phyloP scores from a whole-genome alignment of 768 basidiomycete genomes.

The Boletus barrowsii region DNA sequence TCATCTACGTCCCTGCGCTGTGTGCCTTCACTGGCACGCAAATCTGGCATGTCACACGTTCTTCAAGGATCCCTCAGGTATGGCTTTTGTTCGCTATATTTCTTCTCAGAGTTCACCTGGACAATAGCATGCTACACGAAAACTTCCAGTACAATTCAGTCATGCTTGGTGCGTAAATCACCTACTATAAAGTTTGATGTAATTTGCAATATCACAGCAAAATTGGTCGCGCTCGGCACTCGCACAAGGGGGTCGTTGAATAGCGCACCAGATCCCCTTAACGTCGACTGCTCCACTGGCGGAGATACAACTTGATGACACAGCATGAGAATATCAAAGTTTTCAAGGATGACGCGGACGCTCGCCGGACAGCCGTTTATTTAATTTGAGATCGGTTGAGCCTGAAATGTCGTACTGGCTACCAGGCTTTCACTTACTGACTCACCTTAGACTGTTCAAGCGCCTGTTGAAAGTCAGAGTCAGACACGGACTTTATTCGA shows the following conservation, averaged over 20 bases:
- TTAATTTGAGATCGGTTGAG: too few species aligned
- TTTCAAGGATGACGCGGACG: too few species aligned
- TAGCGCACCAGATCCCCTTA: background rate
- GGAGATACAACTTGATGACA: background rate
- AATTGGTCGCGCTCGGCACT: background rate
- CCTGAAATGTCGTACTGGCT: too few species aligned
- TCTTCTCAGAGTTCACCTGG: background rate
- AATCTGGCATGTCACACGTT: slow-evolving; percentile 66
- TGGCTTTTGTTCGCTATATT: slow-evolving; percentile 3
- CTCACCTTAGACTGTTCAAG: too few species aligned
- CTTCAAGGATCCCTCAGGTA: slow-evolving; percentile 80
- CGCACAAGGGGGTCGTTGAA: background rate
- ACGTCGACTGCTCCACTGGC: too few species aligned
- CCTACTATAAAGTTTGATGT: too few species aligned
- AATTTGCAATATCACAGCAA: too few species aligned
- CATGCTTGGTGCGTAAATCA: slow-evolving; percentile 68
- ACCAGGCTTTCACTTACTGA: too few species aligned
- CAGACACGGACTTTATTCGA: too few species aligned
- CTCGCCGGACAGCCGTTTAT: too few species aligned
- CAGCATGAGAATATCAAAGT: too few species aligned
- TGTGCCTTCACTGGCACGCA: slow-evolving; percentile 61
- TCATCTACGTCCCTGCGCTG: slow-evolving; percentile 78
- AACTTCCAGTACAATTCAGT: slow-evolving; percentile 96
- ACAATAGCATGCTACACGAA: slow-evolving; percentile 53
- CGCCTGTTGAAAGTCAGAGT: too few species aligned